Conservation (phyloP, 2,329 filamentous ascomycete species). For the Blastomyces parvus region DNA sequence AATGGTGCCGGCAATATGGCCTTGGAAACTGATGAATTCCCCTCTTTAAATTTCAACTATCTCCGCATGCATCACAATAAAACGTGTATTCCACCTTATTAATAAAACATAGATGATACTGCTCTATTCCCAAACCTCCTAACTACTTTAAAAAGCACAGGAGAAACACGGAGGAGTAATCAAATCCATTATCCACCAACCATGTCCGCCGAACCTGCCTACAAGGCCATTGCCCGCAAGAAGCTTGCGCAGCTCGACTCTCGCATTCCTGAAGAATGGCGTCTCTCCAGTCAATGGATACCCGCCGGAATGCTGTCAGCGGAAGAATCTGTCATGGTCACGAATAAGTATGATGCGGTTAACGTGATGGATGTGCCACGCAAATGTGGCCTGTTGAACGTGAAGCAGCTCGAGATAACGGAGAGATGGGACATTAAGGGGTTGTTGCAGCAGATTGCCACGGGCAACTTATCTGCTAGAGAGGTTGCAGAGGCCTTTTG, state of each 20-base stretch:
- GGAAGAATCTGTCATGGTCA: constrained; percentile 28
- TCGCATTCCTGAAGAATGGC: constrained; percentile 35
- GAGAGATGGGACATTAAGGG: constrained; percentile 41
- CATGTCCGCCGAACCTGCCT: constrained; percentile 18
- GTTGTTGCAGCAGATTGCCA: constrained; percentile 29
- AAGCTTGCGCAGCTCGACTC: constrained; percentile 32
- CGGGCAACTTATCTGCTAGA: constrained; percentile 29
- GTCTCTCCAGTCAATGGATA: constrained; percentile 25
- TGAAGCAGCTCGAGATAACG: constrained; percentile 46
- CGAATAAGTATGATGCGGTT: constrained; percentile 24
- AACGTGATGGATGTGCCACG: constrained; percentile 43
- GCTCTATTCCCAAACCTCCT: not conserved
- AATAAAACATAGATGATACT: not conserved
- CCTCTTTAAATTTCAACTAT: not conserved
- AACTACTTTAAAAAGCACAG: not conserved
- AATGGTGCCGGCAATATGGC: not conserved
- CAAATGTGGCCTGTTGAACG: constrained; percentile 44
- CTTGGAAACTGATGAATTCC: not conserved
- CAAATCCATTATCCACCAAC: not conserved
- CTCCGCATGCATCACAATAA: not conserved
- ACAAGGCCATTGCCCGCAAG: constrained; percentile 27
- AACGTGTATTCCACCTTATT: not conserved
- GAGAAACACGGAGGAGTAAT: not conserved
- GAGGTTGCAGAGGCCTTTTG: constrained; percentile 48
- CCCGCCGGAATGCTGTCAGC: constrained; percentile 29